These are phyloP conservation scores for Lactarius sanguifluus DNA, from an alignment of 768 basidiomycete species.

Conservation along the genomic window DNA sequence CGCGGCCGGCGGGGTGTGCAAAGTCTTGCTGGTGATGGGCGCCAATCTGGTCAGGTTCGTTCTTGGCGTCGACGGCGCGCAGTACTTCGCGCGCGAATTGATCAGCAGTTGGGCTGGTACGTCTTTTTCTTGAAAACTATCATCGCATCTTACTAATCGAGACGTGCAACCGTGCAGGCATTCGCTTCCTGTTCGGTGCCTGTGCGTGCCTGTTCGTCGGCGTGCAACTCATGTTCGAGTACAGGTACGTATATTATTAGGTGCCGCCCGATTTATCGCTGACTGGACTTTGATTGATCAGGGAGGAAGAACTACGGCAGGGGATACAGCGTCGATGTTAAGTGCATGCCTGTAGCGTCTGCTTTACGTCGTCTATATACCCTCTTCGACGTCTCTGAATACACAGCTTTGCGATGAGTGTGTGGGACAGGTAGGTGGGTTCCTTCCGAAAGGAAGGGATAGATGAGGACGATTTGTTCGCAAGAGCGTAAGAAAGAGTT, in stretches of 20 bases:
- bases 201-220: constrained; percentile 72
- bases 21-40: constrained; percentile 84
- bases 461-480: too few species aligned
- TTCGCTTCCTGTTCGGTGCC: constrained; percentile 61
- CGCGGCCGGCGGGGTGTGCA: constrained; percentile 78
- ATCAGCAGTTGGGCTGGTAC: constrained; percentile 66
- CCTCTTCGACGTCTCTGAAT: neutral
- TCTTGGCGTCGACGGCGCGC: constrained; percentile 77
- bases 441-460: too few species aligned
- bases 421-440: neutral
- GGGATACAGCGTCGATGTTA: constrained; percentile 28
- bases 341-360: neutral
- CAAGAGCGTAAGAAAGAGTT: too few species aligned
- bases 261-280: neutral
- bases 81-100: constrained; percentile 62
- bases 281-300: constrained; percentile 14
- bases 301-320: constrained; percentile 37
- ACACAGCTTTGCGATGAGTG: neutral
- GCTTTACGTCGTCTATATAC: neutral
- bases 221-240: constrained; percentile 95
- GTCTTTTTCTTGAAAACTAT: neutral
- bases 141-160: neutral
- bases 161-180: constrained; percentile 50
- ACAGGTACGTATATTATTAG: constrained; percentile 56
- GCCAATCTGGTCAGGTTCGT: constrained; percentile 97